Evolutionary conservation across 768 basidiomycete species (phyloP).

Genomic region (Panus rudis): DNA sequence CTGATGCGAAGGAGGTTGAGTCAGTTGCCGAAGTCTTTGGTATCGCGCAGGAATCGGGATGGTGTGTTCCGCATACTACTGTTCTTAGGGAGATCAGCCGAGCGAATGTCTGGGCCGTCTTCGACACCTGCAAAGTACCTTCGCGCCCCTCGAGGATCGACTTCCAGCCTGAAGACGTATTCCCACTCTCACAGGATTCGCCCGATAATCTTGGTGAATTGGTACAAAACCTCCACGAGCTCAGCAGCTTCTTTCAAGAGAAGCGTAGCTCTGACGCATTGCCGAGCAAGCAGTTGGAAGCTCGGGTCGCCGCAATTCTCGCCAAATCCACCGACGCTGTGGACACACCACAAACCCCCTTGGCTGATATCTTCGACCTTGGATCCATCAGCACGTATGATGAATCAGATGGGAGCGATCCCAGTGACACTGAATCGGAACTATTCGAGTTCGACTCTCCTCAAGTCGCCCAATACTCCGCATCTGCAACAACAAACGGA

Average conservation of each 20-base stretch:
- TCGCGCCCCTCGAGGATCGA: constrained; percentile 65
- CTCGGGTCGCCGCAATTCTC: constrained; percentile 74
- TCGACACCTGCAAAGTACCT: constrained; percentile 73
- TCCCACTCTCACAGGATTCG: constrained; percentile 18
- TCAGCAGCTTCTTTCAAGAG: constrained; percentile 68
- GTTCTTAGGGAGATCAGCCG: constrained; percentile 56
- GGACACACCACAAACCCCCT: constrained; percentile 72
- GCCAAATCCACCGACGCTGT: constrained; percentile 63
- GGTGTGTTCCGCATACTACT: constrained; percentile 73
- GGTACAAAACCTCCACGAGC: constrained; percentile 69
- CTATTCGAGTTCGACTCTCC: constrained; percentile 30
- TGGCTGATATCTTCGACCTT: constrained; percentile 68
- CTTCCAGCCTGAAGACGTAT: constrained; percentile 58
- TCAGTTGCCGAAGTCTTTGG: constrained; percentile 72
- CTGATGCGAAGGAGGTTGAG: constrained; percentile 40
- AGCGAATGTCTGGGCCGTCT: constrained; percentile 76
- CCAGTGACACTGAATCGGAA: constrained; percentile 25
- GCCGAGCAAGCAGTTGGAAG: constrained; percentile 44
- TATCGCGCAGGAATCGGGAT: constrained; percentile 74
- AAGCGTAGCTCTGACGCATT: constrained; percentile 15
- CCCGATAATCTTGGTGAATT: constrained; percentile 67
- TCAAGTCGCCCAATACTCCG: neutral
- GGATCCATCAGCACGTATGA: constrained; percentile 25
- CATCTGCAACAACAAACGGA: too few species aligned
- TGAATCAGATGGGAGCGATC: constrained; percentile 24